A percentile compares a stretch with the other conserved stretches of the same genome.
These are phyloP conservation scores for Carpinus fangiana DNA, from an alignment of 306 rosid species.

Conservation along the genomic window DNA sequence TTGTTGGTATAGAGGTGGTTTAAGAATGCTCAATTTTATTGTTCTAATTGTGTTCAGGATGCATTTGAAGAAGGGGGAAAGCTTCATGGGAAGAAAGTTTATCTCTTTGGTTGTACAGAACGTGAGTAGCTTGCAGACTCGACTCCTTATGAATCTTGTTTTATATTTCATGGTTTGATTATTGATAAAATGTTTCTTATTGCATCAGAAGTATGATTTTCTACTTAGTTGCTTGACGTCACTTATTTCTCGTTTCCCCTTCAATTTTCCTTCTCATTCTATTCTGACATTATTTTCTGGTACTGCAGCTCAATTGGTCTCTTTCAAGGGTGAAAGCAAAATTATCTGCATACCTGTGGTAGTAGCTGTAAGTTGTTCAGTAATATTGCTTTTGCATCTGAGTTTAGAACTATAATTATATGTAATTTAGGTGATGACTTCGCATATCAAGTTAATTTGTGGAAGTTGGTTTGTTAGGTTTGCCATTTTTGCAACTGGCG, in stretches of 20 bases:
- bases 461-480: neutral
- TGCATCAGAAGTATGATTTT: neutral
- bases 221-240: neutral
- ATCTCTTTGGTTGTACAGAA: slow-evolving; percentile 83
- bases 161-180: neutral
- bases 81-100: slow-evolving; percentile 64
- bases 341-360: slow-evolving; percentile 74
- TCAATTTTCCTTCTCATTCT: neutral
- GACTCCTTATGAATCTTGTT: neutral
- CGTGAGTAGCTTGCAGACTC: slow-evolving; percentile 38
- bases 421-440: neutral
- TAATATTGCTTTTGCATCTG: neutral
- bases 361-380: slow-evolving; percentile 67
- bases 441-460: neutral
- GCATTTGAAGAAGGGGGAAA: slow-evolving; percentile 81
- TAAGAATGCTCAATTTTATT: neutral
- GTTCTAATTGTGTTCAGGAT: slow-evolving; percentile 39
- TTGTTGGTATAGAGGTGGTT: neutral
- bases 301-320: slow-evolving; percentile 77
- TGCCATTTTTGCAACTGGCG: neutral
- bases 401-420: neutral
- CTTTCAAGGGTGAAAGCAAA: slow-evolving; percentile 63
- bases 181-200: neutral
- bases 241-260: neutral
- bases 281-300: slow-evolving; percentile 16